These are phyloP conservation scores for Calonectria pseudoreteaudii DNA, from an alignment of 2,329 filamentous ascomycete genomes.

Conservation along the genomic window DNA sequence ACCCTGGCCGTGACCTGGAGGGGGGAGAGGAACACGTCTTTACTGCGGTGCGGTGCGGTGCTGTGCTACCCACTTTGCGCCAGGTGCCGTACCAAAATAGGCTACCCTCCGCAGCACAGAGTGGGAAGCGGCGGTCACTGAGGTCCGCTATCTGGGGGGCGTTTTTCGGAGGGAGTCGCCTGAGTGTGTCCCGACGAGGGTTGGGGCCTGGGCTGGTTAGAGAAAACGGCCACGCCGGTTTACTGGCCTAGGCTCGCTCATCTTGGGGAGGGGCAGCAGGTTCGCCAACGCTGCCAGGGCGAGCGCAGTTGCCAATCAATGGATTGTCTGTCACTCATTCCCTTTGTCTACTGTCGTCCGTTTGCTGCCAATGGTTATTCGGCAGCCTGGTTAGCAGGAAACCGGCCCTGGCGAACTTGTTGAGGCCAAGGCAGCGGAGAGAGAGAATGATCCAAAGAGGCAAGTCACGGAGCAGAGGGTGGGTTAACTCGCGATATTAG, in stretches of 20 bases:
- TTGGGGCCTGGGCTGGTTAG: conserved; percentile 17
- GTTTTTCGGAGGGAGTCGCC: neutral
- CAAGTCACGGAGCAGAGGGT: neutral
- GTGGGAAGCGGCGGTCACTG: conserved; percentile 8
- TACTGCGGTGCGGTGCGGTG: neutral
- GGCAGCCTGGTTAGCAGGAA: neutral
- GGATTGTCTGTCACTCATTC: neutral
- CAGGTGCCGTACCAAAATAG: conserved; percentile 2
- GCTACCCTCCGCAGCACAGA: neutral
- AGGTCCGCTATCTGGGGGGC: conserved; percentile 4
- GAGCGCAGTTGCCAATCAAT: neutral
- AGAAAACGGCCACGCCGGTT: conserved; percentile 13
- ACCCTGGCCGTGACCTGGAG: neutral
- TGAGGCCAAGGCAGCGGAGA: neutral
- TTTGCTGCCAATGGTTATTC: neutral
- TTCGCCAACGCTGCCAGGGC: neutral
- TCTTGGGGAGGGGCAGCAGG: neutral
- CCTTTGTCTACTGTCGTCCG: neutral
- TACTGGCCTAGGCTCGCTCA: neutral
- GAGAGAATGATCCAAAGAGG: neutral
- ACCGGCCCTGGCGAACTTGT: neutral
- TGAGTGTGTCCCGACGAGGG: conserved; percentile 2
- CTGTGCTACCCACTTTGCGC: conserved; percentile 10
- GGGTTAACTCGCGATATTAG: neutral
- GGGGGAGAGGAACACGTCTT: neutral